These are phyloP conservation scores for Scutellaria minor DNA, from an alignment of 257 asterid genomes.

Conservation along the genomic window DNA sequence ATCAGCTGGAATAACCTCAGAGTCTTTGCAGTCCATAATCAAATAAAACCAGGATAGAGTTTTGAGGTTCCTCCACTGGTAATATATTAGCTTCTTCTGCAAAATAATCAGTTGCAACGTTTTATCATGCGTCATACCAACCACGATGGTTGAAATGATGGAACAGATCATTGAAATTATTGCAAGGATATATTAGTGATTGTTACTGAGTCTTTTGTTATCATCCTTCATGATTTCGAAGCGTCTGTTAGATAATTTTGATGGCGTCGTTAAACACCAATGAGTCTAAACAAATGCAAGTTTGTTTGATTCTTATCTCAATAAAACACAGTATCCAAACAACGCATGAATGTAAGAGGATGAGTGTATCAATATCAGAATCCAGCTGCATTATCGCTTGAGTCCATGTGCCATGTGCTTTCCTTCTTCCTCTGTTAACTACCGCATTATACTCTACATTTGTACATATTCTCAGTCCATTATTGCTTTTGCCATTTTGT, in stretches of 20 bases:
- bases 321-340: slow-evolving; percentile 9
- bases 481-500: slow-evolving; percentile 1
- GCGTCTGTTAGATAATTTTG: too few relatives aligned
- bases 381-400: slow-evolving; percentile 2
- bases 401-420: slow-evolving; percentile 27
- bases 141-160: not conserved
- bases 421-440: slow-evolving; percentile 22
- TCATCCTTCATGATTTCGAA: too few relatives aligned
- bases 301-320: not conserved
- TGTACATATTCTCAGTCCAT: not conserved
- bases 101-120: slow-evolving; percentile 23
- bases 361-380: not conserved
- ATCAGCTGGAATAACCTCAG: slow-evolving; percentile 10
- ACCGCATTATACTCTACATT: slow-evolving; percentile 19
- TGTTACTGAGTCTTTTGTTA: not conserved
- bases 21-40: slow-evolving; percentile 4
- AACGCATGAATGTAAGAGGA: not conserved
- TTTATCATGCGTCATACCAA: not conserved
- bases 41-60: slow-evolving; percentile 2
- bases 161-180: slow-evolving; percentile 8
- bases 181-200: slow-evolving; percentile 14
- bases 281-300: not conserved
- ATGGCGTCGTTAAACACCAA: too few relatives aligned
- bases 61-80: slow-evolving; percentile 12
- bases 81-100: not conserved